phyloP scores from a whole-genome alignment of 1,139 yeast genomes.

The Neolecta irregularis region DNA sequence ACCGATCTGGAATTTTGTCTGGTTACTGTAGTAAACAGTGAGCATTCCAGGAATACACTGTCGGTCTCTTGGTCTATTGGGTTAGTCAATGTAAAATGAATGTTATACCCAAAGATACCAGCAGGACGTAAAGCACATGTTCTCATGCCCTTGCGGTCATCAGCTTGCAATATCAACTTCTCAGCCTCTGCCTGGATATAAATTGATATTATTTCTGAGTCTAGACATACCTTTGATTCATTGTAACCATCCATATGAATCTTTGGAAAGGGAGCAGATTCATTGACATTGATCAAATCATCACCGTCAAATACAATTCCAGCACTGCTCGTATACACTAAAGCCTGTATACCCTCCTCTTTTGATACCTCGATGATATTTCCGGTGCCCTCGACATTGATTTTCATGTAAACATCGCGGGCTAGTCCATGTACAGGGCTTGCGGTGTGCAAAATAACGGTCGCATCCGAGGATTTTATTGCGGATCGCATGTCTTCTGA shows the following conservation, averaged over 20 bases:
- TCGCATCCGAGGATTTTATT: conserved; percentile 42
- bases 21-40: conserved; percentile 68
- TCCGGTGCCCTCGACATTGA: conserved; percentile 78
- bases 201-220: not conserved
- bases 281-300: conserved; percentile 82
- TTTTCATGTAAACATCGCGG: conserved; percentile 68
- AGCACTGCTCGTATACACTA: conserved; percentile 92
- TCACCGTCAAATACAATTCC: conserved; percentile 93
- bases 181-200: conserved; percentile 55
- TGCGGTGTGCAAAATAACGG: conserved; percentile 85
- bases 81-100: too few relatives aligned
- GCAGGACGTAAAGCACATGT: conserved; percentile 92
- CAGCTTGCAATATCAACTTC: conserved; percentile 56
- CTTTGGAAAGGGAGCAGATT: conserved; percentile 68
- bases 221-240: conserved; percentile 44
- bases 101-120: conserved; percentile 63
- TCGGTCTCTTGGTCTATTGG: conserved; percentile 68
- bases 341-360: conserved; percentile 38
- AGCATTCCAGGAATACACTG: conserved; percentile 90
- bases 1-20: conserved; percentile 84
- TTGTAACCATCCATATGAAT: conserved; percentile 94
- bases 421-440: conserved; percentile 87
- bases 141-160: conserved; percentile 38
- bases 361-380: conserved; percentile 56
- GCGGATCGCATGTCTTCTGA: conserved; percentile 53